Conservation (phyloP, 1,284 basidiomycete species). For the Austroboletus novae-zelandiae region DNA sequence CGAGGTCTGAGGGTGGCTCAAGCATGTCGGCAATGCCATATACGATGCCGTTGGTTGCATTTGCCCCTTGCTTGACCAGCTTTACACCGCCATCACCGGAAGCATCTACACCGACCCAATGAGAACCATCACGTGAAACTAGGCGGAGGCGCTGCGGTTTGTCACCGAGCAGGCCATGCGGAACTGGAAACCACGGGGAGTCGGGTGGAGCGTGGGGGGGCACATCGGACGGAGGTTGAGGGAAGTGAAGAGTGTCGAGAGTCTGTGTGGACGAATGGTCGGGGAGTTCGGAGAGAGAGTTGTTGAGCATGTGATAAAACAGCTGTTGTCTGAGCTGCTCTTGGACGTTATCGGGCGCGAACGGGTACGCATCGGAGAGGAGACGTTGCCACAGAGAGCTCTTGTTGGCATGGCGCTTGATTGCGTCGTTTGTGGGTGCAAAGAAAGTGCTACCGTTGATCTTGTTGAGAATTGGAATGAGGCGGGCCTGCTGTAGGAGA, state of each 20-base stretch:
- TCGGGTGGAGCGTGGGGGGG: slow-evolving; percentile 65
- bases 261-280: slow-evolving; percentile 39
- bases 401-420: slow-evolving; percentile 49
- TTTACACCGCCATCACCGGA: slow-evolving; percentile 67
- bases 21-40: slow-evolving; percentile 77
- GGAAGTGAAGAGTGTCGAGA: slow-evolving; percentile 71
- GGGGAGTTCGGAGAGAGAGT: slow-evolving; percentile 59
- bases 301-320: slow-evolving; percentile 94
- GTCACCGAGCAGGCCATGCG: slow-evolving; percentile 78
- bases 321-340: slow-evolving; percentile 85
- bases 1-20: slow-evolving; percentile 71
- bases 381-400: slow-evolving; percentile 49
- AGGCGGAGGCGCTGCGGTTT: slow-evolving; percentile 82
- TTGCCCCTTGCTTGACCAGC: slow-evolving; percentile 52
- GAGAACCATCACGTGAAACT: slow-evolving; percentile 46
- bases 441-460: slow-evolving; percentile 86
- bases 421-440: slow-evolving; percentile 93
- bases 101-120: slow-evolving; percentile 70
- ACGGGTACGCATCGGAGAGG: slow-evolving; percentile 37
- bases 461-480: slow-evolving; percentile 89
- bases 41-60: slow-evolving; percentile 76
- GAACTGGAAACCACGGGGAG: slow-evolving; percentile 83
- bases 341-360: slow-evolving; percentile 77
- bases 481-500: slow-evolving; percentile 82
- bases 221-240: slow-evolving; percentile 51